Base-by-base conservation (phyloP, 768 basidiomycete genomes). In the Tricholoma saponaceum region DNA sequence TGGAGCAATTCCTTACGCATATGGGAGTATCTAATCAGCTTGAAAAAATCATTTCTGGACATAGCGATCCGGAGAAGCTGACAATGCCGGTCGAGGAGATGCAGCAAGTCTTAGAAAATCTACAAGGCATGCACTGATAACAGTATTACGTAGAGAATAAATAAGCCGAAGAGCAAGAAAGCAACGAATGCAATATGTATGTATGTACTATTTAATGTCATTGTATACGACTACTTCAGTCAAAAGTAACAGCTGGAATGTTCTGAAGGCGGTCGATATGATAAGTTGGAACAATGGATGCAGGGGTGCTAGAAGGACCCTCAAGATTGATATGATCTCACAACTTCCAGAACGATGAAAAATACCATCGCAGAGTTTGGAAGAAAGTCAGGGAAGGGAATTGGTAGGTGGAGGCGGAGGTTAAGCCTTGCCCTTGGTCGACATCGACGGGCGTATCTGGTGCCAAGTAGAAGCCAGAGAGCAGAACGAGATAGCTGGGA, bases 401-500 rank as follows among this genome's bases (percentile, higher is more conserved):
- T 49, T 76, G 73, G 51, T 68, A 72, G 23, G 60, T 52, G 64
- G 51, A 43, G 47, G 60, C 51, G 64, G 51, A 41, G 46, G 47
- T 44, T 35, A 37, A 22, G 56, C 70, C 43, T 55, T 73, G 67
- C 4, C 71, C 72, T 68, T 70, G 68, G 59, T 77, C 77, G 10
- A 74, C 60, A 54, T 77, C 75, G 25, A 73, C 69, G 25, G 74
- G 70, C 0, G 71, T 66, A 3, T 73, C 67, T n/a, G 92, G 91
- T 2, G 92, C 95, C 64, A 85, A 96, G 77, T 88, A 98, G 77
- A 98, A 99, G 20, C 97, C 97, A 28, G 92, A 83, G 33, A 83
- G 72, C 32, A 99, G 84, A 47, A 98, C 95, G 49, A 98, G 77
- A 70, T 99, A 99, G 63, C 95, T 97, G 67, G n/a, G 10, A 51